Conservation (phyloP, 768 basidiomycete genomes). For the Tephrocybe sp. region DNA sequence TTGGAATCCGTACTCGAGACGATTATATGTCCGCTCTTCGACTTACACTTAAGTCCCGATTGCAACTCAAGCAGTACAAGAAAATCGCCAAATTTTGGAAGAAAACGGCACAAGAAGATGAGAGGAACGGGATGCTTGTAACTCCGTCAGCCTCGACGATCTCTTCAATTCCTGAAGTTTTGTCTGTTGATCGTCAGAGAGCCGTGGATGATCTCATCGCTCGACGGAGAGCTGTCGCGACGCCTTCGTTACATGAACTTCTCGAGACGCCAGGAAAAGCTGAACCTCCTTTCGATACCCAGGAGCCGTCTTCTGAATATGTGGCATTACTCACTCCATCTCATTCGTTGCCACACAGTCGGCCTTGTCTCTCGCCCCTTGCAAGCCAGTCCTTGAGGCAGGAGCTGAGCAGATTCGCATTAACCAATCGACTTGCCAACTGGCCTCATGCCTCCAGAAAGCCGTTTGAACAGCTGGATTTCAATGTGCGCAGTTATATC, state of each 20-base stretch:
- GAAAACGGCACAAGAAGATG: constrained; percentile 33
- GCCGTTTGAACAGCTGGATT: constrained; percentile 10
- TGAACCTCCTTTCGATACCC: not conserved
- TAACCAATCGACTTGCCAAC: constrained; percentile 10
- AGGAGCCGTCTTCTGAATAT: not conserved
- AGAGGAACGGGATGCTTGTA: constrained; percentile 24
- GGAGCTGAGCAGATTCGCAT: constrained; percentile 16
- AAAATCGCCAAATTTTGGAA: constrained; percentile 45
- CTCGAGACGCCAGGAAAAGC: not conserved
- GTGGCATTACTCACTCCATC: constrained; percentile 7
- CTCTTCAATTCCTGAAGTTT: constrained; percentile 33
- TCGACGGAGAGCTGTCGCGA: constrained; percentile 5
- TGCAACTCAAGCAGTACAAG: constrained; percentile 47
- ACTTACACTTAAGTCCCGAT: constrained; percentile 42
- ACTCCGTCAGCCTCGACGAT: constrained; percentile 41
- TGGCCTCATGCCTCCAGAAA: constrained; percentile 10
- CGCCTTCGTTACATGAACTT: constrained; percentile 12
- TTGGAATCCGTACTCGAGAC: constrained; percentile 34
- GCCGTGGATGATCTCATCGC: constrained; percentile 40
- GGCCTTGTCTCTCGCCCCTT: constrained; percentile 23
- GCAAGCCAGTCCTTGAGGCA: constrained; percentile 27
- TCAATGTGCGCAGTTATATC: constrained; percentile 7
- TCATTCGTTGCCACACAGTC: constrained; percentile 21
- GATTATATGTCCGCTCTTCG: constrained; percentile 47
- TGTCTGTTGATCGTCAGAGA: constrained; percentile 34